These are phyloP conservation scores for Schizonepeta tenuifolia DNA, from an alignment of 257 asterid species.

Conservation along the genomic window DNA sequence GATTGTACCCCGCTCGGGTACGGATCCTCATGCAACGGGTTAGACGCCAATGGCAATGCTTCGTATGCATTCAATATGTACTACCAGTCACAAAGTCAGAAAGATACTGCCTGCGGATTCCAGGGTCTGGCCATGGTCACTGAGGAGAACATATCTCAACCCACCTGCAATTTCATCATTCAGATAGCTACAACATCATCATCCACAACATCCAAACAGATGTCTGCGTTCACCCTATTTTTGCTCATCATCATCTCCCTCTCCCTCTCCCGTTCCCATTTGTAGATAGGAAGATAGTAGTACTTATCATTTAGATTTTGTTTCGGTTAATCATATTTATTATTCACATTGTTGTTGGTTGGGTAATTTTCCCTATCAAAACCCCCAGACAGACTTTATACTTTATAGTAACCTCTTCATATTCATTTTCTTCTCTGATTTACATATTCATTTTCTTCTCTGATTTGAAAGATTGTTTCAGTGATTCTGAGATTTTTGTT, in stretches of 20 bases:
- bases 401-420: neutral
- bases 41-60: constrained; percentile 69
- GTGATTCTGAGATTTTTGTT: too few species aligned
- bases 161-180: constrained; percentile 65
- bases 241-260: neutral
- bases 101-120: constrained; percentile 53
- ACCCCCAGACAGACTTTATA: too few species aligned
- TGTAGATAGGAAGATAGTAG: neutral
- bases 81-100: constrained; percentile 67
- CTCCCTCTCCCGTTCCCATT: neutral
- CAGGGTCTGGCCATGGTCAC: constrained; percentile 65
- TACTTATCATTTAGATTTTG: neutral
- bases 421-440: neutral
- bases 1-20: constrained; percentile 82
- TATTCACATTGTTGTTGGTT: neutral
- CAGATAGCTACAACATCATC: constrained; percentile 54
- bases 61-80: constrained; percentile 75
- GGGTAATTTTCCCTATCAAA: constrained; percentile 1
- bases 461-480: neutral
- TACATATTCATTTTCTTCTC: neutral
- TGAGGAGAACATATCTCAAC: constrained; percentile 65
- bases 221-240: constrained; percentile 3
- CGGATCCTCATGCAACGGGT: constrained; percentile 77
- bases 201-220: constrained; percentile 30
- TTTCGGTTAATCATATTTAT: constrained; percentile 1